phyloP scores from a whole-genome alignment of 1,284 basidiomycete species.

The Naganishia albida region DNA sequence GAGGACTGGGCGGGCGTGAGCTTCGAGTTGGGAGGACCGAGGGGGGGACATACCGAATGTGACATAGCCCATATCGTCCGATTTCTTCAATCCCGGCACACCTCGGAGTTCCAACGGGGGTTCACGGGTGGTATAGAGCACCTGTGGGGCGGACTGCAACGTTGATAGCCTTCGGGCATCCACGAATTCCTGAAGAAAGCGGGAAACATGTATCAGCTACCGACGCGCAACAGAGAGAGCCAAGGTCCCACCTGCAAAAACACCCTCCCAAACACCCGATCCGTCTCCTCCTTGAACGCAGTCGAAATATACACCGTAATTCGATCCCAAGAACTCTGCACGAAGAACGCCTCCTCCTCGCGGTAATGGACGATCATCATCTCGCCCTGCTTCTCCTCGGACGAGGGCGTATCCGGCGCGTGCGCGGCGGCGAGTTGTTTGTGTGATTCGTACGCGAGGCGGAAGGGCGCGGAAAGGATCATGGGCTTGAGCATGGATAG shows the following conservation, averaged over 20 bases:
- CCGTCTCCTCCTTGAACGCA: slow-evolving; percentile 95
- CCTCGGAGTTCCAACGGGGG: slow-evolving; percentile 94
- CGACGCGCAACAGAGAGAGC: background rate
- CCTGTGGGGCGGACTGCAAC: slow-evolving; percentile 96
- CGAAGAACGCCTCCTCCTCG: slow-evolving; percentile 94
- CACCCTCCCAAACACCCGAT: slow-evolving; percentile 93
- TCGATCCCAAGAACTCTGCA: slow-evolving; percentile 88
- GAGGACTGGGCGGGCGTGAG: slow-evolving; percentile 63
- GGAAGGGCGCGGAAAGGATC: slow-evolving; percentile 92
- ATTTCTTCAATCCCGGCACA: slow-evolving; percentile 73
- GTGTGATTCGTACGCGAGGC: slow-evolving; percentile 83
- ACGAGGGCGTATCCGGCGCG: slow-evolving; percentile 46
- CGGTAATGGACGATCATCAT: slow-evolving; percentile 93
- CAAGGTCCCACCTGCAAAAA: slow-evolving; percentile 80
- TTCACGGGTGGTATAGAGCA: slow-evolving; percentile 93
- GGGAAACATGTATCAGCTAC: background rate
- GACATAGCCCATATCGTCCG: slow-evolving; percentile 95
- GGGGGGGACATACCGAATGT: slow-evolving; percentile 68
- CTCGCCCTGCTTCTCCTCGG: slow-evolving; percentile 63
- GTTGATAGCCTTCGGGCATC: slow-evolving; percentile 84
- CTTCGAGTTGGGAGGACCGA: background rate
- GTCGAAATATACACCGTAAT: slow-evolving; percentile 99
- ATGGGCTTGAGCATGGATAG: slow-evolving; percentile 89
- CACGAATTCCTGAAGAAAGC: slow-evolving; percentile 81
- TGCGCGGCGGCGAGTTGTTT: slow-evolving; percentile 72